These are phyloP conservation scores for Saccharomyces hybrid DNA, from an alignment of 1,139 yeast species.

Conservation along the genomic window DNA sequence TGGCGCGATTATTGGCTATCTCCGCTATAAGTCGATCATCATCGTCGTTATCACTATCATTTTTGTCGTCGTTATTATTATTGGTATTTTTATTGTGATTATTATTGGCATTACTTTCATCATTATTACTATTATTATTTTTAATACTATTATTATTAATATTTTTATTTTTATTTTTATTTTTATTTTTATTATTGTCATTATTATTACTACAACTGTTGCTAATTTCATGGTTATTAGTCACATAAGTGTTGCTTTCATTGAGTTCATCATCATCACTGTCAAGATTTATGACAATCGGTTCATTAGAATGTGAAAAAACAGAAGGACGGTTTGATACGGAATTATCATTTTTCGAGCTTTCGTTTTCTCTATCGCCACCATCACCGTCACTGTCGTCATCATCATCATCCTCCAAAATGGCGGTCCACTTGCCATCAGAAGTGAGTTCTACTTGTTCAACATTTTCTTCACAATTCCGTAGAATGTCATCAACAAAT, in stretches of 20 bases:
- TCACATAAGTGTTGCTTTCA: neutral
- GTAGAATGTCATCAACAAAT: slow-evolving; percentile 47
- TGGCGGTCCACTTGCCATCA: too few relatives aligned
- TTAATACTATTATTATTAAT: neutral
- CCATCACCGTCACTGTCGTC: too few relatives aligned
- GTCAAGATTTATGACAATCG: slow-evolving; percentile 29
- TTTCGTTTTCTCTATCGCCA: too few relatives aligned
- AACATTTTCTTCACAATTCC: too few relatives aligned
- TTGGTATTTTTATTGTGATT: slow-evolving; percentile 1
- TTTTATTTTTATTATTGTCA: slow-evolving; percentile 5
- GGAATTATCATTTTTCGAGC: neutral
- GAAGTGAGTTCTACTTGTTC: too few relatives aligned
- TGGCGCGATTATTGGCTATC: slow-evolving; percentile 1
- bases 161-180: neutral
- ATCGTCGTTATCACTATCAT: slow-evolving; percentile 1
- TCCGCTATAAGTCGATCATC: slow-evolving; percentile 3
- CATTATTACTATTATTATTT: neutral
- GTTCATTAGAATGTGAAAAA: slow-evolving; percentile 11
- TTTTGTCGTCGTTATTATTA: neutral
- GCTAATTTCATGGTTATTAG: neutral
- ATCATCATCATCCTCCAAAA: slow-evolving; percentile 28
- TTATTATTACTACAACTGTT: neutral
- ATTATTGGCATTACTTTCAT: slow-evolving; percentile 8
- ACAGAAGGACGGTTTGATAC: neutral
- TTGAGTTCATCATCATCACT: slow-evolving; percentile 17